Evolutionary conservation across 2,329 filamentous ascomycete species (phyloP).

Genomic region (Conoideocrella luteorostrata): DNA sequence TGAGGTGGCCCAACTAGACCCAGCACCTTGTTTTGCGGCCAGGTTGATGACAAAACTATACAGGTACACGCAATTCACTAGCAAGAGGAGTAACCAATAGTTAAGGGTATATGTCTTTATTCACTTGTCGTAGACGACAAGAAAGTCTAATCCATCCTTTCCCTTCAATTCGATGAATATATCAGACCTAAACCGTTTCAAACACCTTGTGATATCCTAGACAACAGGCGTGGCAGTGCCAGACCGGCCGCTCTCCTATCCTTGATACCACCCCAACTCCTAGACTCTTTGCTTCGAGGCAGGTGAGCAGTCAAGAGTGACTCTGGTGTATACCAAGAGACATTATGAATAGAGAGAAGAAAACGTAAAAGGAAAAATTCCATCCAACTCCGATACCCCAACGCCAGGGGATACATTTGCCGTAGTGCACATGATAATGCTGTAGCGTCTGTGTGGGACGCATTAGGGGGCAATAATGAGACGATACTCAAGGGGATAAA

Average conservation of each 20-base stretch:
- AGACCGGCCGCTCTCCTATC: constrained; percentile 2
- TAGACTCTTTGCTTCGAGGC: background rate
- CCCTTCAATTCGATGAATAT: background rate
- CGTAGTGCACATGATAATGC: constrained; percentile 4
- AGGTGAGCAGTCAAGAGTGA: background rate
- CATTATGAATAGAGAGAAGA: background rate
- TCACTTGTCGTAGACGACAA: constrained; percentile 1
- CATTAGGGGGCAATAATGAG: constrained; percentile 4
- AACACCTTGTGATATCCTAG: constrained; percentile 7
- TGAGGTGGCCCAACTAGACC: too few relatives aligned
- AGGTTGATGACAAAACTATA: background rate
- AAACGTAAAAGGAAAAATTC: constrained; percentile 3
- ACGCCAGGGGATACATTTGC: background rate
- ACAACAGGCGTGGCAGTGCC: constrained; percentile 3
- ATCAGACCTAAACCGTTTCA: background rate
- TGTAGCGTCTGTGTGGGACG: constrained; percentile 7
- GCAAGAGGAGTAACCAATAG: background rate
- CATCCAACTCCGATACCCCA: background rate
- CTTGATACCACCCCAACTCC: constrained; percentile 7
- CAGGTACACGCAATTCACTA: too few relatives aligned
- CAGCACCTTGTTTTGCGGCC: background rate
- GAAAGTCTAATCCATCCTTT: constrained; percentile 2
- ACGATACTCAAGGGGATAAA: background rate
- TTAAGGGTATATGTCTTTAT: background rate
- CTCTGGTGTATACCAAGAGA: background rate